Base-by-base conservation (phyloP, 1,284 basidiomycete genomes). In the Fomitopsis schrenkii region DNA sequence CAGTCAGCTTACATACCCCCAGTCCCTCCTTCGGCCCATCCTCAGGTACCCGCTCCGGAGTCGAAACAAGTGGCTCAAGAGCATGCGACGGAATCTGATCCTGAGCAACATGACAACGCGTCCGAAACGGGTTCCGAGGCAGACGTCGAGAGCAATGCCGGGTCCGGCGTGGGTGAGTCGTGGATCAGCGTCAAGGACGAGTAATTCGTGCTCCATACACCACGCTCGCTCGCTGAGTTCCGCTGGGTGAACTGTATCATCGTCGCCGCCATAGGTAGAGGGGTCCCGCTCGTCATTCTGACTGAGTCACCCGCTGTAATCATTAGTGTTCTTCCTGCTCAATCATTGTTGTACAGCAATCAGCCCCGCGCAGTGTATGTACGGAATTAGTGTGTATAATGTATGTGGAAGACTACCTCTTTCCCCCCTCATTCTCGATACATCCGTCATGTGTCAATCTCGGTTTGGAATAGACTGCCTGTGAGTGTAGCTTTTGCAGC, bases 121-220 rank as follows among this genome's bases (percentile, higher is more conserved):
- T 79, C 72, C 55, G 80, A 82, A 58, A 74, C 74, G 10, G 77
- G 76, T n/a, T 87, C 87, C 1, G 88, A 90, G 55, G 80, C 81
- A 2, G 88, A 90, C 57, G 78, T 83, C 5, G 88, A 90, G 72
- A 87, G 87, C 66, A 85, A 83, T 64, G 72, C 75, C 15, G 83
- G 80, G 19, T 75, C 73, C 0, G 72, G 72, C 26, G 77, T 80
- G 50, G 77, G 77, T 8, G 80, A 81, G 64, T 90, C 87, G 63
- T 92, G 90, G 90, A 77, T 92, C 58, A 89, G 83, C 69, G 73
- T 91, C 10, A 55, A 44, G 44, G 57, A 57, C 36, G 57, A 55
- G 45, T 62, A 22, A 48, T 22, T 17, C 44, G 3, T 36, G 33
- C 28, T 5, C 3, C 44, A 35, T 9, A 26, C 22, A 22, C 22